A percentile compares a stretch with the other conserved stretches of the same genome.
Conservation (phyloP, 73 alveolate species). For the Paramecium octaurelia region DNA sequence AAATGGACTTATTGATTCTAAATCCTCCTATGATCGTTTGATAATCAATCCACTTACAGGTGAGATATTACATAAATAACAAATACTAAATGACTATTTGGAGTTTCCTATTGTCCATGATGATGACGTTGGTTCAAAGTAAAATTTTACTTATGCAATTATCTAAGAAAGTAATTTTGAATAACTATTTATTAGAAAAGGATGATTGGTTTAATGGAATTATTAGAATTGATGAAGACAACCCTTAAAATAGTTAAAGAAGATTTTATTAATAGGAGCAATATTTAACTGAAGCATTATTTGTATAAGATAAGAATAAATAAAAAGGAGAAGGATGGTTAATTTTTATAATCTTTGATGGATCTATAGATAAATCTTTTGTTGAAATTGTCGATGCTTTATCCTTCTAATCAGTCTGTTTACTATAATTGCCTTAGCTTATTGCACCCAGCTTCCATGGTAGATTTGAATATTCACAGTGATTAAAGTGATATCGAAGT, state of each 20-base stretch:
- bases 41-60: constrained; percentile 14
- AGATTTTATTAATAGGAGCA: neutral
- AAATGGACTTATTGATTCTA: neutral
- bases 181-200: neutral
- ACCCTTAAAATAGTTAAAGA: neutral
- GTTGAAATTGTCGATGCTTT: neutral
- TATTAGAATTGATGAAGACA: neutral
- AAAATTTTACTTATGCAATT: neutral
- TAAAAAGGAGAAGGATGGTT: constrained; percentile 52
- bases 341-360: neutral
- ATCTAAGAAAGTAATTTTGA: neutral
- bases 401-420: constrained; percentile 2
- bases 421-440: neutral
- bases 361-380: neutral
- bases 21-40: neutral
- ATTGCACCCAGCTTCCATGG: constrained; percentile 7
- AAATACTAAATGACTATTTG: neutral
- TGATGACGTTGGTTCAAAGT: constrained; percentile 3
- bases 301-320: neutral
- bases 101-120: constrained; percentile 38
- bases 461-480: neutral
- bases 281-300: constrained; percentile 9
- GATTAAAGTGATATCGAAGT: neutral
- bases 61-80: neutral
- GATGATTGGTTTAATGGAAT: constrained; percentile 41